Conservation (phyloP, 2,329 filamentous ascomycete species). For the Sarocladium oryzae region DNA sequence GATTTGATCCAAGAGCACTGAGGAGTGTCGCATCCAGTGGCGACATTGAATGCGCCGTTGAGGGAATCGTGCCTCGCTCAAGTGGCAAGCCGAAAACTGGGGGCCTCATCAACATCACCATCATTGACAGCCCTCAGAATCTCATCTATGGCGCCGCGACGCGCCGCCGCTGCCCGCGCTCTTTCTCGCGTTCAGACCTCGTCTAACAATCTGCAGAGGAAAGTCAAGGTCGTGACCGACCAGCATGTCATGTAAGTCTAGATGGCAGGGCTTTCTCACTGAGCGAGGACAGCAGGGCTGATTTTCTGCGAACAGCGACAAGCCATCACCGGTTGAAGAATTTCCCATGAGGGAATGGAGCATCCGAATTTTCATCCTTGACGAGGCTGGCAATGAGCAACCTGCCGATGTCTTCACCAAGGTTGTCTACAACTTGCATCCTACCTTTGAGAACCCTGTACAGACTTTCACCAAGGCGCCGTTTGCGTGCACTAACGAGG, state of each 20-base stretch:
- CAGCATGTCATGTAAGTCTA: constrained; percentile 78
- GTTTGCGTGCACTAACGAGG: constrained; percentile 86
- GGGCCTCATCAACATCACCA: background rate
- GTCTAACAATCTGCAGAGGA: constrained; percentile 57
- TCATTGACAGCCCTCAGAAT: background rate
- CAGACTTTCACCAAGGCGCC: constrained; percentile 81
- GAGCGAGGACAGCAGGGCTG: background rate
- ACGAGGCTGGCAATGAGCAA: constrained; percentile 79
- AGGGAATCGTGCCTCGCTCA: background rate
- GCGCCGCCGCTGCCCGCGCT: constrained; percentile 1
- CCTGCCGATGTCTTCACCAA: constrained; percentile 84
- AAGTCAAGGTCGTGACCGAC: constrained; percentile 87
- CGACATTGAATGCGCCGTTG: too few relatives aligned
- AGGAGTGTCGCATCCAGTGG: too few relatives aligned
- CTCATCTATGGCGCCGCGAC: background rate
- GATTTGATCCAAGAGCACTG: too few relatives aligned
- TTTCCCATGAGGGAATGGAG: constrained; percentile 93
- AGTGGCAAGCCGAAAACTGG: background rate
- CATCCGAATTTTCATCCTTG: constrained; percentile 76
- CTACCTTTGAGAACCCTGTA: constrained; percentile 79
- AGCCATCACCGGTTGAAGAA: constrained; percentile 73
- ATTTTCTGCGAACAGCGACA: constrained; percentile 48
- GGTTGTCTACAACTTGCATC: constrained; percentile 87
- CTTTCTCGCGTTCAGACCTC: background rate
- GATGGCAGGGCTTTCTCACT: background rate